Percentiles rank a stretch among this genome's conserved stretches.
Conservation (phyloP, 371 early-diverging fungal species). For the Mucor ambiguus region DNA sequence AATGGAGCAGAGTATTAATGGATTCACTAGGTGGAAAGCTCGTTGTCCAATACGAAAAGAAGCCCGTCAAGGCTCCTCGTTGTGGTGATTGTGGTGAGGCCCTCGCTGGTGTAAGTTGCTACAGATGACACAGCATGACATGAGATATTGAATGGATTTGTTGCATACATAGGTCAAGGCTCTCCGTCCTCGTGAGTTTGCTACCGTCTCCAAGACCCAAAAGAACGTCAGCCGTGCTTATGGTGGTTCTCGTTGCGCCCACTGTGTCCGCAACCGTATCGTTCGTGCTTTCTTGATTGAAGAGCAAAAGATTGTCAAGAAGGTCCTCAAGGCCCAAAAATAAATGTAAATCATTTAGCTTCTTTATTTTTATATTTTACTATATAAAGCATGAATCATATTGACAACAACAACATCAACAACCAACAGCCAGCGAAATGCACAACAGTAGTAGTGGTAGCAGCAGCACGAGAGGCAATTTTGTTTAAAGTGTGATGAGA, state of each 20-base stretch:
- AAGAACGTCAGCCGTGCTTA: conserved; percentile 96
- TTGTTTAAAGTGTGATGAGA: background rate
- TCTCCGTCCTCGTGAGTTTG: conserved; percentile 91
- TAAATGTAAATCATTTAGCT: conserved; percentile 10
- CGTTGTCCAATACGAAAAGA: conserved; percentile 89
- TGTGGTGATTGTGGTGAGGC: conserved; percentile 97
- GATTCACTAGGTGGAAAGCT: conserved; percentile 80
- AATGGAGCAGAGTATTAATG: background rate
- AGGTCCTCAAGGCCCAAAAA: conserved; percentile 87
- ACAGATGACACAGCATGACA: background rate
- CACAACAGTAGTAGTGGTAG: background rate
- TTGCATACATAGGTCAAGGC: conserved; percentile 72
- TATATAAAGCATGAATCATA: background rate
- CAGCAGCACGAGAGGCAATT: no score
- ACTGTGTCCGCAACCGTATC: conserved; percentile 94
- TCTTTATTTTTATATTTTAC: background rate
- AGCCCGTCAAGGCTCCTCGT: conserved; percentile 90
- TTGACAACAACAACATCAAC: background rate
- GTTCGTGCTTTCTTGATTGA: conserved; percentile 98
- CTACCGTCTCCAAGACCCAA: conserved; percentile 88
- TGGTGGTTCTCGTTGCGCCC: conserved; percentile 94
- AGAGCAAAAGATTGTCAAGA: conserved; percentile 99
- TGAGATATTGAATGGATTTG: background rate
- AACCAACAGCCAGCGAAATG: background rate
- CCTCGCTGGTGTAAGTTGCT: conserved; percentile 80